phyloP scores from a whole-genome alignment of 2,329 filamentous ascomycete genomes.

The Chaetomiaceae sp. region DNA sequence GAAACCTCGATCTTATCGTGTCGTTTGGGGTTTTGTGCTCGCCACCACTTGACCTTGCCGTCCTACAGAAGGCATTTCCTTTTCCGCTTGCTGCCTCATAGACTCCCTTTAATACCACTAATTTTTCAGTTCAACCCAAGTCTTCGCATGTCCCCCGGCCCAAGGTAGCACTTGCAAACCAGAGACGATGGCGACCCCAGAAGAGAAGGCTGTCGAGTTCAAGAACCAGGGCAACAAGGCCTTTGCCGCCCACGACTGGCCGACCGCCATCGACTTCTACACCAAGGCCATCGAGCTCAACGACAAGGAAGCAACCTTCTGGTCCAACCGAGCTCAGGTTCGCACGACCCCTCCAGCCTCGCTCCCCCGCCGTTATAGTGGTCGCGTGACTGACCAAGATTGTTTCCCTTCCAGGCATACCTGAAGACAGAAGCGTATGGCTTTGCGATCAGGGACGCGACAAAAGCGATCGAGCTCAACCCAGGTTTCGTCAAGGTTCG shows the following conservation, averaged over 20 bases:
- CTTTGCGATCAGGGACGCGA: constrained; percentile 85
- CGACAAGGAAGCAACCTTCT: constrained; percentile 82
- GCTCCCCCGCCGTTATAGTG: background rate
- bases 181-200: constrained; percentile 29
- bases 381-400: constrained; percentile 45
- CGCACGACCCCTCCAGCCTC: constrained; percentile 28
- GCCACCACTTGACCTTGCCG: background rate
- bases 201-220: constrained; percentile 71
- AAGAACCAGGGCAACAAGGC: constrained; percentile 96
- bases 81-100: background rate
- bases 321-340: constrained; percentile 92
- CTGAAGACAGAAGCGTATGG: constrained; percentile 96
- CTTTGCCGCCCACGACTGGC: constrained; percentile 85
- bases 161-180: constrained; percentile 13
- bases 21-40: constrained; percentile 7
- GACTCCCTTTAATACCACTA: background rate
- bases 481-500: constrained; percentile 80
- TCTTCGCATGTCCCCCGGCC: constrained; percentile 11
- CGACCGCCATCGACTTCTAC: constrained; percentile 75
- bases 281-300: constrained; percentile 81
- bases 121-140: background rate
- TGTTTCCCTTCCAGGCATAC: constrained; percentile 58
- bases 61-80: too few species aligned
- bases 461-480: constrained; percentile 86
- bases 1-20: constrained; percentile 2